Base-by-base conservation (phyloP, 257 asterid species). In the Capsicum baccatum region DNA sequence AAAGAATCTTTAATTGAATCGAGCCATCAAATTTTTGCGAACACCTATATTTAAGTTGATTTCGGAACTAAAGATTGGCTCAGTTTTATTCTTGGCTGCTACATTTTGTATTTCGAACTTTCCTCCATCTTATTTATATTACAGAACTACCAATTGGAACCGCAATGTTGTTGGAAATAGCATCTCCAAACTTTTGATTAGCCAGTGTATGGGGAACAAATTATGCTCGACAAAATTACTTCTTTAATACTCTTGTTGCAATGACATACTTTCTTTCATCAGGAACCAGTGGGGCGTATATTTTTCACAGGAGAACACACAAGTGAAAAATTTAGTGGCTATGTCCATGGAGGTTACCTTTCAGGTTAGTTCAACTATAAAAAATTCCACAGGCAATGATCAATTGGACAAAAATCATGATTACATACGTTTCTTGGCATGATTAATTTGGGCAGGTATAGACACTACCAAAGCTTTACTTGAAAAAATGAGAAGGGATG, bases 221-320 rank as follows among this genome's bases (percentile, higher is more conserved):
- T 19, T 71, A 19, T n/a, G 39, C 8, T 71, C n/a, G 56, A 48
- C 6, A 15, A 16, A 5, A 15, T 37, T 35, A 3, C 37, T 76
- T 1, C 60, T 17, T 9, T 67, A 80, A 19, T 82, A 74, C 64
- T 82, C 47, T 64, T 73, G 54, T 84, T 83, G 79, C 59, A n/a
- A 17, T 42, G 37, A 50, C 68, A 7, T 60, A 19, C 26, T 26
- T 48, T 48, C 9, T 52, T 59, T 70, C 71, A 39, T n/a, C 95
- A 96, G 99, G 97, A 96, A 62, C 98, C 97, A 0, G 96, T 94
- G 1, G 99, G 99, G 63, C 89, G 96, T 44, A 84, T 96, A 80
- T 93, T 90, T 85, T 96, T 94, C 94, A 93, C 98, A 0, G 99
- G 99, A 15, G 99, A 96, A 79, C 98, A 96, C 83, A 96, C 99